Evolutionary conservation across 1,284 basidiomycete species (phyloP).

Genomic region (Boletus mariae): DNA sequence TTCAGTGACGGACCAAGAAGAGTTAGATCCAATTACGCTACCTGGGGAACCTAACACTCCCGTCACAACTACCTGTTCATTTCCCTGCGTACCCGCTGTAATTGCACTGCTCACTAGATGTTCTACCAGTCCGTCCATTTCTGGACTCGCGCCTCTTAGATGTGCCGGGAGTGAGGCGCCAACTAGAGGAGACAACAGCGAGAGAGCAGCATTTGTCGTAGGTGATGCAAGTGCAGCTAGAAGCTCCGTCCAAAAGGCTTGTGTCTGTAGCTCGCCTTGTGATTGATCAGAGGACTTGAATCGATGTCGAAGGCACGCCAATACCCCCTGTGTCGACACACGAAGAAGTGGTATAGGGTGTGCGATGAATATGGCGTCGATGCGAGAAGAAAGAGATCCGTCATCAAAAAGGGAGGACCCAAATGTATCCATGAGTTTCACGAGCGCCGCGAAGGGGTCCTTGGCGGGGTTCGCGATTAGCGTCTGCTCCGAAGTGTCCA

Average conservation of each 20-base stretch:
- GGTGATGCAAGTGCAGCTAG: constrained; percentile 20
- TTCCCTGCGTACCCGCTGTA: neutral
- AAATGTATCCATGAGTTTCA: constrained; percentile 27
- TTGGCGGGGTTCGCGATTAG: neutral
- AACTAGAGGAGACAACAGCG: constrained; percentile 14
- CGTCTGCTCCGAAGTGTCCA: constrained; percentile 10
- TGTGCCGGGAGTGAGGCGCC: constrained; percentile 18
- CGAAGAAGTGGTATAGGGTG: constrained; percentile 42
- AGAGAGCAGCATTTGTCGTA: constrained; percentile 8
- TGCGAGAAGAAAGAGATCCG: constrained; percentile 33
- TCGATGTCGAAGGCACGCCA: constrained; percentile 21
- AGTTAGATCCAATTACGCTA: constrained; percentile 1
- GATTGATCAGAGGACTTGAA: constrained; percentile 8
- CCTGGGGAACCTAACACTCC: constrained; percentile 19
- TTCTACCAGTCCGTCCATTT: constrained; percentile 24
- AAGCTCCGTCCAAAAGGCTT: constrained; percentile 22
- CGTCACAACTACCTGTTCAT: constrained; percentile 1
- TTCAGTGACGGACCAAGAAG: neutral
- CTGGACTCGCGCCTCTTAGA: constrained; percentile 15
- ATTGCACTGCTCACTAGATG: constrained; percentile 12
- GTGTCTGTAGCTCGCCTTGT: constrained; percentile 10
- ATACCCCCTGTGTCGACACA: constrained; percentile 42
- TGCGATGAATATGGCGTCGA: constrained; percentile 43
- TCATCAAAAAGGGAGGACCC: constrained; percentile 40
- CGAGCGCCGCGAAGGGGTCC: constrained; percentile 14